Base-by-base conservation (phyloP, 495 filamentous ascomycete species). In the Xylaria cubensis region DNA sequence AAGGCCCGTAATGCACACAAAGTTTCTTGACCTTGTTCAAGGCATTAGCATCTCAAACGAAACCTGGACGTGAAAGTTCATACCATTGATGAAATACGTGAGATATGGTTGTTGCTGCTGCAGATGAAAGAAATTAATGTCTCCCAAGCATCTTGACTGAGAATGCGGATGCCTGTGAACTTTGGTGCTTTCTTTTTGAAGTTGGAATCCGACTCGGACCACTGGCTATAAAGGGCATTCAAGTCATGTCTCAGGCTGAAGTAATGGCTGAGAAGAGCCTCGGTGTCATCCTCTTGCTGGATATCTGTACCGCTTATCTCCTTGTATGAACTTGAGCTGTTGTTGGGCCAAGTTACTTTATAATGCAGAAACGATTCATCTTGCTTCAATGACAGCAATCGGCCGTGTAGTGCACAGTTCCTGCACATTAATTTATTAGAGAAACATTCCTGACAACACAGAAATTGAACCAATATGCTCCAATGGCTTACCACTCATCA, bases 41-140 rank as follows among this genome's bases (percentile, higher is more conserved):
- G 8, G 6, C 26, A 67, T 56, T 61, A 73, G 19, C 34, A 41
- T 69, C 34, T 34, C 17, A 34, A 36, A 51, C 4, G 19, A 36
- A 36, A 15, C 29, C 6, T 21, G 29, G 12, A 42, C 2, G 21
- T 44, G 3, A 7, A 21, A 56, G 34, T 41, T 55, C 69, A 62
- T 80, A 89, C 93, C 96, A 99, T 98, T 78, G 95, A 92, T 15
- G 92, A 93, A 75, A 99, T 99, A 34, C 96, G 91, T 5, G 89
- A 86, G 70, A 99, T 99, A 78, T 99, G 97, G 81, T 99, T 99
- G 82, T 99, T 99, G 82, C 93, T 97, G 80, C 94, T 97, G 86
- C 96, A 98, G 69, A 99, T 98, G 79, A 99, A 99, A 41, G 91
- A 90, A 17, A 99, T 84, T 4, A 99, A 84, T 6, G 97, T 90